A percentile compares a stretch with the other conserved stretches of the same genome.
phyloP scores from a whole-genome alignment of 106 monocot species.

The Dioscorea dumetorum region DNA sequence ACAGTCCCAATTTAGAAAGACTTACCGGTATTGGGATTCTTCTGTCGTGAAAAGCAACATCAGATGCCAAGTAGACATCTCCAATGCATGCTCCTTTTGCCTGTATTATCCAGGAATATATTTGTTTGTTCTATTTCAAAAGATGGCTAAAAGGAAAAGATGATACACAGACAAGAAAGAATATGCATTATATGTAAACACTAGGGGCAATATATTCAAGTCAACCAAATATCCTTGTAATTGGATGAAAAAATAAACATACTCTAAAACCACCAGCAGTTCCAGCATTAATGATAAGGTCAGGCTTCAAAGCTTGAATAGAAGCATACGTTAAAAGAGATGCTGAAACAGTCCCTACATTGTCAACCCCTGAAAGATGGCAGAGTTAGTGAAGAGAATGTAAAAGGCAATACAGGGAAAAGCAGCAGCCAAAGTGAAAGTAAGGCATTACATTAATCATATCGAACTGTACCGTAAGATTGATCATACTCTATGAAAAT shows the following conservation, averaged over 20 bases:
- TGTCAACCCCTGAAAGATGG: conserved; percentile 73
- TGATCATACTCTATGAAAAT: too few relatives aligned
- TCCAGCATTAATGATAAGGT: conserved; percentile 94
- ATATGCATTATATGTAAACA: too few relatives aligned
- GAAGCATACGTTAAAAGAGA: conserved; percentile 86
- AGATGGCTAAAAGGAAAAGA: too few relatives aligned
- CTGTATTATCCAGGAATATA: conserved; percentile 33
- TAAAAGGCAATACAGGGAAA: too few relatives aligned
- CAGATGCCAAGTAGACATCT: conserved; percentile 75
- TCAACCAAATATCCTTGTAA: too few relatives aligned
- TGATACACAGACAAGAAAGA: too few relatives aligned
- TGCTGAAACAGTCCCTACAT: conserved; percentile 82
- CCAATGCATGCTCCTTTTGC: conserved; percentile 78
- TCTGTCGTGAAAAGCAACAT: conserved; percentile 92
- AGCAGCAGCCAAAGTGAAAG: too few relatives aligned
- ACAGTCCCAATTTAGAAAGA: not conserved
- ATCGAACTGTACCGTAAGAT: too few relatives aligned
- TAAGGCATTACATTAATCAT: too few relatives aligned
- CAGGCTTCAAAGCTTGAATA: conserved; percentile 81
- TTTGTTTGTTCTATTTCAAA: not conserved
- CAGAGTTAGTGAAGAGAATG: too few relatives aligned
- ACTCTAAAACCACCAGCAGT: conserved; percentile 97
- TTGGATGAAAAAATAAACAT: conserved; percentile 7
- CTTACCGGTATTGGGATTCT: conserved; percentile 95
- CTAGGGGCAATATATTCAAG: too few relatives aligned